These are phyloP conservation scores for Endothia cerciana DNA, from an alignment of 2,329 filamentous ascomycete species.

Conservation along the genomic window DNA sequence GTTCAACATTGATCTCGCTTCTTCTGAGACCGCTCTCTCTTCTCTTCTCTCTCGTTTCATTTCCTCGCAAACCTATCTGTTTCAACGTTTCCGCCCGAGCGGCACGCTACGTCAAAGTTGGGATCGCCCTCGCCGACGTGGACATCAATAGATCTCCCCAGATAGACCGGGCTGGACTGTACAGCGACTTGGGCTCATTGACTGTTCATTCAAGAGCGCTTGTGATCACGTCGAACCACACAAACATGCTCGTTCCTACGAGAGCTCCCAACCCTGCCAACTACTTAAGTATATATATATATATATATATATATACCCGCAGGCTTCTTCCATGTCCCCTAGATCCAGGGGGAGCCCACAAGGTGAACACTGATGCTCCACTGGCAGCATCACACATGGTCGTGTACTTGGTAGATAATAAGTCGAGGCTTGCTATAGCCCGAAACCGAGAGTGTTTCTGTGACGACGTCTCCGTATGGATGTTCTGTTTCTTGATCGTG, in stretches of 20 bases:
- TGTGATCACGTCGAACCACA: neutral
- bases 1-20: neutral
- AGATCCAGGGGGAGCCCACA: neutral
- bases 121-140: too few relatives aligned
- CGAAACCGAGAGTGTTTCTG: too few relatives aligned
- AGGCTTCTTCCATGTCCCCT: neutral
- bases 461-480: too few relatives aligned
- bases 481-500: neutral
- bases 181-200: neutral
- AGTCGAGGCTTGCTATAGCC: neutral
- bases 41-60: too few relatives aligned
- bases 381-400: neutral
- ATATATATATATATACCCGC: too few relatives aligned
- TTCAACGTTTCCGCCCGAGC: neutral
- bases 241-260: neutral
- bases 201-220: neutral
- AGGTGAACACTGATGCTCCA: neutral
- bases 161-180: too few relatives aligned
- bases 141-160: too few relatives aligned
- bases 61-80: too few relatives aligned
- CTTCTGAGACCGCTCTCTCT: too few relatives aligned
- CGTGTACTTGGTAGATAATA: neutral
- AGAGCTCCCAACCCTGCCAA: too few relatives aligned
- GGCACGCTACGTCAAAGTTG: neutral
- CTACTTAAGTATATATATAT: too few relatives aligned